A percentile compares a stretch with the other conserved stretches of the same genome.
phyloP scores from a whole-genome alignment of 179 eudicot species.

The Actinidia arguta region DNA sequence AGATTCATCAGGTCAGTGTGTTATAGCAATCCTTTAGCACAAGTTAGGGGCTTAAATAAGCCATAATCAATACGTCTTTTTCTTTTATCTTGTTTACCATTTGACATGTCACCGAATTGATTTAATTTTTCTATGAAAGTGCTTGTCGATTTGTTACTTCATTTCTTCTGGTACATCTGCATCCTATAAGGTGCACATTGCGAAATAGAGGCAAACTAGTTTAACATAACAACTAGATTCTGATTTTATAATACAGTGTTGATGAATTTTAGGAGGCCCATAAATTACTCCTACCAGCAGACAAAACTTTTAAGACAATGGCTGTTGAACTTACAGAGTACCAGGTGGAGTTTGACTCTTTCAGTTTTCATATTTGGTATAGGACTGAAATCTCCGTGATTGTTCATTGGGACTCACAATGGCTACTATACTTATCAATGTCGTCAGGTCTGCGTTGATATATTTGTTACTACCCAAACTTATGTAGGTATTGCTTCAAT shows the following conservation, averaged over 20 bases:
- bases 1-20: too few species aligned
- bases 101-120: too few species aligned
- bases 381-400: background rate
- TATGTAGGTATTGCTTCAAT: slow-evolving; percentile 89
- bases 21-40: too few species aligned
- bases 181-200: background rate
- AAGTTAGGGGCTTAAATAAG: too few species aligned
- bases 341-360: slow-evolving; percentile 56
- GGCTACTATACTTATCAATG: background rate
- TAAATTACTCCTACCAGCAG: slow-evolving; percentile 87
- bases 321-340: slow-evolving; percentile 92
- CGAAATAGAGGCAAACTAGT: too few species aligned
- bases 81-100: too few species aligned
- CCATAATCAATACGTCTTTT: too few species aligned
- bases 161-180: slow-evolving; percentile 8
- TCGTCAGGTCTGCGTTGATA: slow-evolving; percentile 89
- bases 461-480: slow-evolving; percentile 82
- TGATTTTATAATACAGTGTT: slow-evolving; percentile 3
- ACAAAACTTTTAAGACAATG: slow-evolving; percentile 84
- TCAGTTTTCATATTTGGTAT: background rate
- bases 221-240: too few species aligned
- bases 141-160: background rate
- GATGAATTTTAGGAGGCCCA: slow-evolving; percentile 70
- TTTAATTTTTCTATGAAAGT: slow-evolving; percentile 5
- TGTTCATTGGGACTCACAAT: background rate